Conservation (phyloP, 2,329 filamentous ascomycete species). For the Aspergillus puulaauensis region DNA sequence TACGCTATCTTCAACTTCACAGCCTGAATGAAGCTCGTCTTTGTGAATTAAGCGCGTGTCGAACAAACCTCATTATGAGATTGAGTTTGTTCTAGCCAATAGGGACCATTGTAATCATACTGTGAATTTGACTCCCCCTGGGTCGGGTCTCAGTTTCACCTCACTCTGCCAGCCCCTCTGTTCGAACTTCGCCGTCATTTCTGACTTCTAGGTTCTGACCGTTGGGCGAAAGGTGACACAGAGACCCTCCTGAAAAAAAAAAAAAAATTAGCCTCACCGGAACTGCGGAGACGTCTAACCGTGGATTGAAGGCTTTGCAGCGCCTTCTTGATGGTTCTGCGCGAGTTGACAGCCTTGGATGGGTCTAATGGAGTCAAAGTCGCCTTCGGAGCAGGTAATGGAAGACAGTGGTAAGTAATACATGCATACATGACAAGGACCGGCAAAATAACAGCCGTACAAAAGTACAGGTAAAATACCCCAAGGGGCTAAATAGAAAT, state of each 20-base stretch:
- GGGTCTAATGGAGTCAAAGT: background rate
- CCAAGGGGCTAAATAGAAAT: slow-evolving; percentile 10
- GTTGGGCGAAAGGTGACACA: background rate
- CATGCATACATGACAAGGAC: background rate
- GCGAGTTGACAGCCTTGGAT: background rate
- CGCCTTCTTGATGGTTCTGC: background rate
- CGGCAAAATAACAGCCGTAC: background rate
- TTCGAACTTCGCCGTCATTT: background rate
- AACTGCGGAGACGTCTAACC: background rate
- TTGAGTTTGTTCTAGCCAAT: background rate
- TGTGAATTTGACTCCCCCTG: background rate
- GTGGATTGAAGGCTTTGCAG: background rate
- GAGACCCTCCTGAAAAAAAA: background rate
- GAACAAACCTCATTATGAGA: background rate
- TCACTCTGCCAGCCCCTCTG: no score
- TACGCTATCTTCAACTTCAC: no score
- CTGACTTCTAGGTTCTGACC: background rate
- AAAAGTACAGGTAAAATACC: background rate
- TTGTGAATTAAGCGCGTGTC: no score
- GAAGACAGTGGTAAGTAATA: background rate
- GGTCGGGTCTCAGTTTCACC: background rate
- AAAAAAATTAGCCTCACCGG: background rate
- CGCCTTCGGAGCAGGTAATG: background rate
- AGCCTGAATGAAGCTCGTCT: no score
- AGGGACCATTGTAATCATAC: background rate